phyloP scores from a whole-genome alignment of 2,329 filamentous ascomycete genomes.

The Blumeria hordei region DNA sequence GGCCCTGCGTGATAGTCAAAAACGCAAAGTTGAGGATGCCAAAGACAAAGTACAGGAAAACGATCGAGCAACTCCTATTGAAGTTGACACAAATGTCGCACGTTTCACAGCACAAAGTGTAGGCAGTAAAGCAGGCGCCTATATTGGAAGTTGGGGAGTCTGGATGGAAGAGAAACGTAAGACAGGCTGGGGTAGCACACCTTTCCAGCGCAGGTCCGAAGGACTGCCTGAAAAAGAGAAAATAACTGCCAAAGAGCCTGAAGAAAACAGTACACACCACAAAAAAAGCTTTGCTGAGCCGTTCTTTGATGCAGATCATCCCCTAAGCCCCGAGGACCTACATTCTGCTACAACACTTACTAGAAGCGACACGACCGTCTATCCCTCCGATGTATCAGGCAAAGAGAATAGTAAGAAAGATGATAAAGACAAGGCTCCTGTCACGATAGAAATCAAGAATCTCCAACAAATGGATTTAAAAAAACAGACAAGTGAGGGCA shows the following conservation, averaged over 20 bases:
- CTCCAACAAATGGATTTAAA: too few relatives aligned
- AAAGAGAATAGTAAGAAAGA: too few relatives aligned
- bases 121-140: slow-evolving; percentile 32
- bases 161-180: slow-evolving; percentile 60
- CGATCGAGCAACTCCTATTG: slow-evolving; percentile 5
- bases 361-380: too few relatives aligned
- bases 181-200: slow-evolving; percentile 12
- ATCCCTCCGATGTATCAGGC: too few relatives aligned
- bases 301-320: slow-evolving; percentile 14
- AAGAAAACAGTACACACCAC: slow-evolving; percentile 4
- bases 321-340: neutral
- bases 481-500: too few relatives aligned
- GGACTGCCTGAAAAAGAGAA: slow-evolving; percentile 7
- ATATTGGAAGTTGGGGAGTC: slow-evolving; percentile 42
- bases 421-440: too few relatives aligned
- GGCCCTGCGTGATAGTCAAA: slow-evolving; percentile 47
- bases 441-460: too few relatives aligned
- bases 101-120: slow-evolving; percentile 24
- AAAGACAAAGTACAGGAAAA: slow-evolving; percentile 14
- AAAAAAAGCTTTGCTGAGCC: slow-evolving; percentile 13
- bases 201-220: neutral
- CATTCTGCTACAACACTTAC: neutral
- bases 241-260: slow-evolving; percentile 4
- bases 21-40: slow-evolving; percentile 34
- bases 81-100: slow-evolving; percentile 19